Evolutionary conservation across 768 basidiomycete species (phyloP).

Genomic region (Collybiopsis confluens): DNA sequence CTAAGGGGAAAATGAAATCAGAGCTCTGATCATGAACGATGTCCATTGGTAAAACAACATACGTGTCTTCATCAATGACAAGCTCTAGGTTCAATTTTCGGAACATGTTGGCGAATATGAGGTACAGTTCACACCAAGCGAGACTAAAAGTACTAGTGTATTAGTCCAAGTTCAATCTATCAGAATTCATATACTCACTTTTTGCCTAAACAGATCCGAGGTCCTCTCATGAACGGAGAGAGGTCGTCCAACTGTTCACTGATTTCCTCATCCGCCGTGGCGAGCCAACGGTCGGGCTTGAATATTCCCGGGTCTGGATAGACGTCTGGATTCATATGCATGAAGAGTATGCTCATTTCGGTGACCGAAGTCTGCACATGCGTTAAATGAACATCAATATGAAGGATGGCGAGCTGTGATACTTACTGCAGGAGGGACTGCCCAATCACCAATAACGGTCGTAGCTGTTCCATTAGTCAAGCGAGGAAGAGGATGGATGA

Average conservation of each 20-base stretch:
- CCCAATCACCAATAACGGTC: constrained; percentile 28
- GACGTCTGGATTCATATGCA: constrained; percentile 34
- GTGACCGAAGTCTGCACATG: too few relatives aligned
- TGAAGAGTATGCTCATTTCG: constrained; percentile 33
- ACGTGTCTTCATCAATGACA: constrained; percentile 15
- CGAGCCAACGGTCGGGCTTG: constrained; percentile 40
- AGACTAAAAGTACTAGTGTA: constrained; percentile 1
- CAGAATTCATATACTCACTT: too few relatives aligned
- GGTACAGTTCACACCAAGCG: constrained; percentile 6
- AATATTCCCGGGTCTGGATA: constrained; percentile 38
- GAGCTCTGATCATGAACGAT: background rate
- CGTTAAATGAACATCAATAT: too few relatives aligned
- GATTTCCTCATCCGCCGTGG: constrained; percentile 25
- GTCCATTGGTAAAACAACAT: constrained; percentile 7
- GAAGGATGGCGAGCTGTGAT: too few relatives aligned
- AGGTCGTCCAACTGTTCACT: constrained; percentile 36
- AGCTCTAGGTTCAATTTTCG: background rate
- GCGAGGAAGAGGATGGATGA: constrained; percentile 34
- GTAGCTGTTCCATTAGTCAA: constrained; percentile 31
- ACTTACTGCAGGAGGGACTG: constrained; percentile 35
- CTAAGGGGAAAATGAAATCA: background rate
- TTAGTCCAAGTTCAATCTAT: constrained; percentile 6
- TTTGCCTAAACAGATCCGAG: constrained; percentile 27
- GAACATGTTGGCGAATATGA: constrained; percentile 5
- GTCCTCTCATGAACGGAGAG: constrained; percentile 40